Base-by-base conservation (phyloP, 179 eudicot genomes). In the Actinidia arguta region DNA sequence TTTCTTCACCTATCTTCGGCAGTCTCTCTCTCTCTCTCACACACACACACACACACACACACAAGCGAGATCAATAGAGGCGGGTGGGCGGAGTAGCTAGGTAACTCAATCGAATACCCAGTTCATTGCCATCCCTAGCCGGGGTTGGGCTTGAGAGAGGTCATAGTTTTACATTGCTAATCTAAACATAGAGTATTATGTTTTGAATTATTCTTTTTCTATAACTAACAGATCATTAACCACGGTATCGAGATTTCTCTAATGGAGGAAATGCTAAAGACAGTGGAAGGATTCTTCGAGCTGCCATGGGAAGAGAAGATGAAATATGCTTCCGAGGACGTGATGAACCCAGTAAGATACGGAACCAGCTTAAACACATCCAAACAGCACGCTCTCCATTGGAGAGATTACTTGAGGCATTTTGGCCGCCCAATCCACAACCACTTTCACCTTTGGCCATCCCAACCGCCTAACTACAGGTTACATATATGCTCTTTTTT, bases 321-420 rank as follows among this genome's bases (percentile, higher is more conserved):
- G 84, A 77, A 62, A 27, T 85, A 85, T 54, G 50, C 59, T 24
- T 85, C 87, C 3, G 84, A 85, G 0, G 79, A 85, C 46, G 84
- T 81, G 9, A 70, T 85, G 81, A 70, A 74, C 52, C 84, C 84
- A 0, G 69, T 81, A 2, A 36, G 84, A 46, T 81, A 59, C 36
- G 87, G 87, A 27, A 85, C 87, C 4, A 85, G 84, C 52, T 62
- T 85, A 58, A 81, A 76, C 78, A 81, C 87, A 7, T 52, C 84
- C 0, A 52, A 16, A 39, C 74, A 44, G 17, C 84, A 81, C 64
- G 16, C 52, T 7, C 84, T 70, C 18, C 84, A 81, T 18, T 85
- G 87, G 87, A 85, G 84, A 31, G 87, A 85, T 83, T 85, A 22
- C 44, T 77, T 85, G 20, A 50, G 87, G 25, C 84, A 81, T 55